Conservation (phyloP, 169 alveolate genomes). For the Plasmodium blacklocki region DNA sequence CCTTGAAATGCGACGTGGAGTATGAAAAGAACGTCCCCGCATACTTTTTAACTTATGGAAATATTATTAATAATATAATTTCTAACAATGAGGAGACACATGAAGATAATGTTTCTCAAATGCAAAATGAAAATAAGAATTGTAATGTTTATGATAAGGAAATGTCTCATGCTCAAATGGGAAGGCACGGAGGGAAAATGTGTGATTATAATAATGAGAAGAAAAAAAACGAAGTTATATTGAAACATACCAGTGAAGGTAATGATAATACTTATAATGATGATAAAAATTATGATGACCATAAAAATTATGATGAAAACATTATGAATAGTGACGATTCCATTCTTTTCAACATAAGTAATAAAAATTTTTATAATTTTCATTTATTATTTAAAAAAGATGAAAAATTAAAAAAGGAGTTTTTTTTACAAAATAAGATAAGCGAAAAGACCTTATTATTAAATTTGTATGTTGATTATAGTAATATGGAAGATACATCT, state of each 20-base stretch:
- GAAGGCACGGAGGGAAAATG: too few species aligned
- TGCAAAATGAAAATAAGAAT: too few species aligned
- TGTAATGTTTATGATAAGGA: too few species aligned
- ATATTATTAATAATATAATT: too few species aligned
- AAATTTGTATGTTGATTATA: slow-evolving; percentile 13
- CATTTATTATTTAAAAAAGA: slow-evolving; percentile 12
- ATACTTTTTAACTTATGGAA: too few species aligned
- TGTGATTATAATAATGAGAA: background rate
- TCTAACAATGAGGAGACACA: too few species aligned
- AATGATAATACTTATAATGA: background rate
- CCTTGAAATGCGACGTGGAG: too few species aligned
- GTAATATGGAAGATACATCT: slow-evolving; percentile 8
- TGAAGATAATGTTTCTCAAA: too few species aligned
- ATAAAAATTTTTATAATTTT: slow-evolving; percentile 4
- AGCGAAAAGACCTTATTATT: slow-evolving; percentile 17
- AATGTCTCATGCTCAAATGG: too few species aligned
- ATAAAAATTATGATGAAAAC: background rate
- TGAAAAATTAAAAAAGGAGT: background rate
- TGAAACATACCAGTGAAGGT: background rate
- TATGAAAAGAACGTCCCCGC: too few species aligned
- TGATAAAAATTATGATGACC: background rate
- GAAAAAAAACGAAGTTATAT: background rate
- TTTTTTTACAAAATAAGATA: slow-evolving; percentile 9
- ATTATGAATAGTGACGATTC: background rate
- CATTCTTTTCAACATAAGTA: slow-evolving; percentile 3